phyloP scores from a whole-genome alignment of 306 rosid species.

The Rosa persica region DNA sequence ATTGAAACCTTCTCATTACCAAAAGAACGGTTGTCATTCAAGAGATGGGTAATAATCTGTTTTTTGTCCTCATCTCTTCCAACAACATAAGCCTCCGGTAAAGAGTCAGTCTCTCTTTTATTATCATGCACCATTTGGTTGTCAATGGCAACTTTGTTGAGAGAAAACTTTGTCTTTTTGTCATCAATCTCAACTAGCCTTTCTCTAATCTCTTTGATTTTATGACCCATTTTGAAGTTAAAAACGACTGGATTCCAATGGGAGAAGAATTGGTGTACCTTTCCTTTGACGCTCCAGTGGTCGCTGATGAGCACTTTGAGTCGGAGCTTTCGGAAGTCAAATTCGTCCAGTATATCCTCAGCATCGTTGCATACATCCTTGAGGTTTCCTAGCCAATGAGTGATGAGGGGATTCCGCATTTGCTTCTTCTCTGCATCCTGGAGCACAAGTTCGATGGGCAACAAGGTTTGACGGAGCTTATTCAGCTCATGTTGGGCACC shows the following conservation, averaged over 20 bases:
- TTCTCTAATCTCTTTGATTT: not conserved
- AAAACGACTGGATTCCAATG: slow-evolving; percentile 11
- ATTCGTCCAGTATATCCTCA: slow-evolving; percentile 6
- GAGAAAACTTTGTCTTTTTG: not conserved
- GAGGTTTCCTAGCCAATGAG: not conserved
- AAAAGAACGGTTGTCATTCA: not conserved
- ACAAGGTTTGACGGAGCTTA: not conserved
- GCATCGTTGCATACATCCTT: not conserved
- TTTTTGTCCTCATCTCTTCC: slow-evolving; percentile 9
- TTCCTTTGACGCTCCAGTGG: not conserved
- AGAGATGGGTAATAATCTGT: not conserved
- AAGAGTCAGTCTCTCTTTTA: not conserved
- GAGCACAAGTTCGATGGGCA: not conserved
- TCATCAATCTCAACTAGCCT: not conserved
- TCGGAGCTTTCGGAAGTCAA: not conserved
- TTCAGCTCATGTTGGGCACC: not conserved
- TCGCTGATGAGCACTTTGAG: not conserved
- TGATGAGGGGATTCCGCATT: not conserved
- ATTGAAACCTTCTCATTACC: not conserved
- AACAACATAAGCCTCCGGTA: not conserved
- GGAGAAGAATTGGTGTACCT: slow-evolving; percentile 13
- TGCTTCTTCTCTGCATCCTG: slow-evolving; percentile 15
- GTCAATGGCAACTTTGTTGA: not conserved
- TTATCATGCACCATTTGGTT: no score
- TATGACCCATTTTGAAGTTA: not conserved